Evolutionary conservation across 2,329 filamentous ascomycete species (phyloP).

Genomic region (Fusarium sp.): DNA sequence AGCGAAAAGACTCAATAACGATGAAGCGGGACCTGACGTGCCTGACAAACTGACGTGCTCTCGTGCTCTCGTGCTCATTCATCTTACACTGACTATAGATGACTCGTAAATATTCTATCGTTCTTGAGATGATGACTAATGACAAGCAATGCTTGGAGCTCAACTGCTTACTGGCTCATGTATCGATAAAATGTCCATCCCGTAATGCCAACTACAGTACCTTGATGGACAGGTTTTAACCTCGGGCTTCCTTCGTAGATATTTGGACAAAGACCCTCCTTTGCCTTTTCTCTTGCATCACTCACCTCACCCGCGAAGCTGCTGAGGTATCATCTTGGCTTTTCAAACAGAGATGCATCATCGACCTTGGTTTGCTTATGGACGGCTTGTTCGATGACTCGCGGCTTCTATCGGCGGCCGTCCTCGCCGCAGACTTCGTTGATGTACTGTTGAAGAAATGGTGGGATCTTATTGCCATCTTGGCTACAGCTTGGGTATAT

Average conservation of each 20-base stretch:
- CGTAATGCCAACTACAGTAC: constrained; percentile 19
- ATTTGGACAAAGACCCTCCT: neutral
- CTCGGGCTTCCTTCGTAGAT: neutral
- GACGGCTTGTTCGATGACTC: constrained; percentile 40
- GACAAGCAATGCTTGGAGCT: neutral
- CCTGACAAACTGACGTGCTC: constrained; percentile 13
- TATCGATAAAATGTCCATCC: neutral
- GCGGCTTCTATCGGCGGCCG: constrained; percentile 27
- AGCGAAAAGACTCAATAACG: constrained; percentile 21
- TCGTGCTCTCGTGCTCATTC: neutral
- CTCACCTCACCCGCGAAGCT: constrained; percentile 5
- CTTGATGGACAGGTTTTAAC: constrained; percentile 42
- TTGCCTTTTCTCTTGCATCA: neutral
- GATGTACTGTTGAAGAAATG: constrained; percentile 13
- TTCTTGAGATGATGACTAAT: constrained; percentile 35
- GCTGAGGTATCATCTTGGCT: neutral
- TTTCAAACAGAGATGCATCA: constrained; percentile 19
- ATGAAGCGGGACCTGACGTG: constrained; percentile 25
- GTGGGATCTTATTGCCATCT: neutral
- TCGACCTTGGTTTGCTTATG: constrained; percentile 31
- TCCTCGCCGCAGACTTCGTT: constrained; percentile 32
- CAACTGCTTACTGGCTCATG: neutral
- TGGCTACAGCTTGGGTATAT: constrained; percentile 13
- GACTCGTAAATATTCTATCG: neutral
- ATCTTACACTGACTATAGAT: neutral